A percentile compares a stretch with the other conserved stretches of the same genome.
These are phyloP conservation scores for Fragosphaeria purpurea DNA, from an alignment of 2,329 filamentous ascomycete genomes.

Conservation along the genomic window DNA sequence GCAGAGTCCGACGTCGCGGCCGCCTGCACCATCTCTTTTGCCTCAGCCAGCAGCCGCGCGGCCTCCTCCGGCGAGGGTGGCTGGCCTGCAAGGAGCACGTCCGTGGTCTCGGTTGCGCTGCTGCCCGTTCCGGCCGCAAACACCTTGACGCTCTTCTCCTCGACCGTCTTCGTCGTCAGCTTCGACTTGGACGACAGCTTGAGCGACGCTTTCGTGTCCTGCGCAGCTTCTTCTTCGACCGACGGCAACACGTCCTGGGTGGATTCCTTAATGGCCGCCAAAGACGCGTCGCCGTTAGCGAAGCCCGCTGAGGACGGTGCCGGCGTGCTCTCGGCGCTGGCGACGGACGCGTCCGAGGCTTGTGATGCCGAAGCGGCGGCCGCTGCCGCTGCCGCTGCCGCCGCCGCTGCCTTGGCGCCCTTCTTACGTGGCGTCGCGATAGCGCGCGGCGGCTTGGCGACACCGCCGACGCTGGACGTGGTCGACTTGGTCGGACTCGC, in stretches of 20 bases:
- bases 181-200: conserved; percentile 2
- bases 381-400: conserved; percentile 10
- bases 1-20: conserved; percentile 33
- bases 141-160: conserved; percentile 49
- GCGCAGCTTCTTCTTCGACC: conserved; percentile 36
- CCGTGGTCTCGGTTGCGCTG: conserved; percentile 58
- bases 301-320: conserved; percentile 17
- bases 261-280: conserved; percentile 28
- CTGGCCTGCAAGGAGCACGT: conserved; percentile 59
- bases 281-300: conserved; percentile 18
- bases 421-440: conserved; percentile 47
- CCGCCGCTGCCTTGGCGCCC: conserved; percentile 27
- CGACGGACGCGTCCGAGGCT: conserved; percentile 29
- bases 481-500: conserved; percentile 44
- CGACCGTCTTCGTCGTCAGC: conserved; percentile 1
- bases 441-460: conserved; percentile 31
- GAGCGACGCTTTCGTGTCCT: neutral
- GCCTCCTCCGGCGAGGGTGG: conserved; percentile 69
- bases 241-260: conserved; percentile 35
- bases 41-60: conserved; percentile 72
- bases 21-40: conserved; percentile 77
- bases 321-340: conserved; percentile 14
- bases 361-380: conserved; percentile 16
- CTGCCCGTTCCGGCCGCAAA: conserved; percentile 36
- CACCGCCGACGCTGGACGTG: neutral